Base-by-base conservation (phyloP, 495 filamentous ascomycete genomes). In the Cryomyces minteri region DNA sequence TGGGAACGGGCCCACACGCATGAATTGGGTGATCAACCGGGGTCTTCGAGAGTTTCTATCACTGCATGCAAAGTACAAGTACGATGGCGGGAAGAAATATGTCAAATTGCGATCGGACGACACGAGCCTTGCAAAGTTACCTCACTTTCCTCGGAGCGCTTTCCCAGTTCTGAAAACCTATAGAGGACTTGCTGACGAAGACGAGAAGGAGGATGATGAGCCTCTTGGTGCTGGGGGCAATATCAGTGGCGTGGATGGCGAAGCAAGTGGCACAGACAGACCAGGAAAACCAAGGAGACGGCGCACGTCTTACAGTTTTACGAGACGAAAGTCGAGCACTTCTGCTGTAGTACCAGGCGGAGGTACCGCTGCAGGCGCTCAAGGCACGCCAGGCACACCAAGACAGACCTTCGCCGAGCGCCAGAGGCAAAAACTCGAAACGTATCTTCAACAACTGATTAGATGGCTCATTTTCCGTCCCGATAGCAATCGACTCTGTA, bases 21-120 rank as follows among this genome's bases (percentile, higher is more conserved):
- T 99, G 90, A 88, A 87, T 54, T 99, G 90, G 90, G 78, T 85
- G 41, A 86, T 99, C 46, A 77, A 84, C 52, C 74, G 90, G 28
- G 80, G 82, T 28, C 69, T 95, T 44, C 72, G 76, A 51, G 90
- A 99, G 53, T 94, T 99, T 56, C 72, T 84, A 50, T 94, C 94
- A 55, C 69, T 99, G 5, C 92, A 99, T 59, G 68, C 83, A 50
- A 82, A 88, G 53, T 99, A 95, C 68, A 90, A 88, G 54, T 60
- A 93, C 41, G 77, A 85, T 40, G 69, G 28, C 6, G 31, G 82
- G 32, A 82, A 93, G 46, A 86, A 81, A 51, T 80, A 87, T 48
- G 73, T 79, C 12, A 74, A 81, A 39, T 63, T 81, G 38, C 68
- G 67, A 43, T 67, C 61, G 39, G 68, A 69, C 36, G 66, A 71